Percentiles rank a stretch among this genome's conserved stretches.
phyloP scores from a whole-genome alignment of 164 flowering plant genomes.

The Kingdonia uniflora region DNA sequence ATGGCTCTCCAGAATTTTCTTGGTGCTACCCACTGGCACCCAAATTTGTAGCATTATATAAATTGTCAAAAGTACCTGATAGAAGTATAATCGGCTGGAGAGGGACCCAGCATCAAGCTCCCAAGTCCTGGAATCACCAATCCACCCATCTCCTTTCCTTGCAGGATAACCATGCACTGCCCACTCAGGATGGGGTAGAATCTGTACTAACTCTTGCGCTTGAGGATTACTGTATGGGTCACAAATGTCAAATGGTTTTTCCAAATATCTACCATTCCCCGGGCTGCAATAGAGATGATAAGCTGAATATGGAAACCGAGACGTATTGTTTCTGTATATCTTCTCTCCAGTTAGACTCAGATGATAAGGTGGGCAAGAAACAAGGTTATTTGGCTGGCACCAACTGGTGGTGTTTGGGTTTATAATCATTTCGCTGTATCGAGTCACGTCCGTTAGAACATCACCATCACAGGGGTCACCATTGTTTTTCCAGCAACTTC shows the following conservation, averaged over 20 bases:
- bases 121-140: conserved; percentile 38
- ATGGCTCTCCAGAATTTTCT: conserved; percentile 43
- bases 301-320: conserved; percentile 58
- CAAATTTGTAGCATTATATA: no score
- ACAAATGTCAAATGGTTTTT: conserved; percentile 41
- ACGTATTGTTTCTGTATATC: conserved; percentile 49
- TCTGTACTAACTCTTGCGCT: no score
- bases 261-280: conserved; percentile 48
- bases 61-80: no score
- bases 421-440: conserved; percentile 82
- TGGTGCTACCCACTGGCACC: no score
- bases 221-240: conserved; percentile 91
- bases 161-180: conserved; percentile 35
- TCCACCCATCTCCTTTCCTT: conserved; percentile 41
- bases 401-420: conserved; percentile 51
- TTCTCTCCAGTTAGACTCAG: conserved; percentile 32
- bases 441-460: conserved; percentile 63
- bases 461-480: conserved; percentile 62
- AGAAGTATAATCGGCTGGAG: conserved; percentile 34
- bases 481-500: conserved; percentile 82
- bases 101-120: conserved; percentile 68
- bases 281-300: conserved; percentile 74
- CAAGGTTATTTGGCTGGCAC: conserved; percentile 38
- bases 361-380: conserved; percentile 64
- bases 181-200: no score